Evolutionary conservation across 441 rosid genomes (phyloP).

Genomic region (Mallotus japonicus): DNA sequence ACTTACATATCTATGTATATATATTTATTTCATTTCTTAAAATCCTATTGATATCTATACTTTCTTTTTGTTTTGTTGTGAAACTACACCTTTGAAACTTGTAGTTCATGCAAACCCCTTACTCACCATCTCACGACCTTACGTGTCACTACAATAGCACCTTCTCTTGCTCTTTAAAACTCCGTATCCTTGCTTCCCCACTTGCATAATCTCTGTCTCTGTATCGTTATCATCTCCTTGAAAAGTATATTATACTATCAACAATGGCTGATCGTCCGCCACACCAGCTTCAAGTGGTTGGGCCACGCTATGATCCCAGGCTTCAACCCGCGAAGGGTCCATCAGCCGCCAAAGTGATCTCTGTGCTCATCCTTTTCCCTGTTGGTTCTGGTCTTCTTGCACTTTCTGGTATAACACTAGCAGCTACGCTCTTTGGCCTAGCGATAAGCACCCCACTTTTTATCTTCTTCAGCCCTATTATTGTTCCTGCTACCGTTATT

Average conservation of each 20-base stretch:
- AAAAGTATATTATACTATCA: background rate
- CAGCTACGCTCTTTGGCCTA: conserved; percentile 59
- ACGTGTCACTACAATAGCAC: conserved; percentile 49
- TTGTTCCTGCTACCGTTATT: conserved; percentile 63
- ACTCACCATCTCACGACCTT: conserved; percentile 46
- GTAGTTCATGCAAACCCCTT: conserved; percentile 73
- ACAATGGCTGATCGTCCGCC: conserved; percentile 56
- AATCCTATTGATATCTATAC: background rate
- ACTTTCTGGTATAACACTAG: conserved; percentile 56
- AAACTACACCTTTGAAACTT: conserved; percentile 42
- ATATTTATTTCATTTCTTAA: no score
- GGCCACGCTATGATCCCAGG: conserved; percentile 25
- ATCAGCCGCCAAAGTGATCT: conserved; percentile 47
- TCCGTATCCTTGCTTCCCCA: background rate
- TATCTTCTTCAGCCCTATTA: conserved; percentile 69
- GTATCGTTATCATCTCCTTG: background rate
- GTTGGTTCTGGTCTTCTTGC: conserved; percentile 57
- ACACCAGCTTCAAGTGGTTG: conserved; percentile 51
- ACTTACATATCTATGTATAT: no score
- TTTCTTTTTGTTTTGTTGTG: background rate
- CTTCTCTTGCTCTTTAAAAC: conserved; percentile 19
- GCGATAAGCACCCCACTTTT: conserved; percentile 57
- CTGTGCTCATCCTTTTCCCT: conserved; percentile 50
- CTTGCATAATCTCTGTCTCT: background rate
- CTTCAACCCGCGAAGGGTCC: conserved; percentile 45